Base-by-base conservation (phyloP, 176 grass and related monocot genomes). In the Eleusine coracana region DNA sequence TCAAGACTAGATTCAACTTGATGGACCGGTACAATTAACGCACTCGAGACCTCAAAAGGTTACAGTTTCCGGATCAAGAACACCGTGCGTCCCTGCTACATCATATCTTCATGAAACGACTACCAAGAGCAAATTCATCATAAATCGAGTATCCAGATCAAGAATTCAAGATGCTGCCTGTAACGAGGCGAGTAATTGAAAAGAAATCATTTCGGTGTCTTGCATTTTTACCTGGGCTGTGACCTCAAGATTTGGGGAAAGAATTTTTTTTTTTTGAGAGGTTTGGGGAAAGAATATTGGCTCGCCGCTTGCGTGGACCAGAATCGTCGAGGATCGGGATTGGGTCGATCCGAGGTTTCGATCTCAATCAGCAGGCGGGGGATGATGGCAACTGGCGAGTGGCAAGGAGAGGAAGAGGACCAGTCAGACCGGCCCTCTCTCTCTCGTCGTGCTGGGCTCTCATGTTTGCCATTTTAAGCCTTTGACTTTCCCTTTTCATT, bases 261-360 rank as follows among this genome's bases (percentile, higher is more conserved):
- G 62, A 34, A 65, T 12, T 27, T 66, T 31, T 34, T 34, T 34
- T 34, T 34, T 34, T 34, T 34, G 31, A 34, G 13, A 29, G 13
- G 34, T 65, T 65, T 65, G 62, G 62, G 27, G 62, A 62, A 65
- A 65, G 62, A 34, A 65, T 12, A 27, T 66, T 31, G 75, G 28
- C 16, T 23, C 18, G 54, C 12, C 80, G 70, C 50, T 13, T 40
- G 28, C 13, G 36, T 14, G 54, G 16, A 6, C 54, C 48, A 66
- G 42, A 37, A 76, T 17, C 44, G 45, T 66, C 66, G 44, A 40
- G 14, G 49, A 18, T 10, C 2, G 34, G 23, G 12, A 48, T 42
- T 60, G 8, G 64, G 31, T 7, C 16, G 62, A 16, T 76, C 38
- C 41, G 40, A 40, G 23, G 3, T 54, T 71, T 37, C n/a, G 42